A percentile compares a stretch with the other conserved stretches of the same genome.
Evolutionary conservation across 2,329 filamentous ascomycete species (phyloP).

Genomic region (Ophiostoma australiae): DNA sequence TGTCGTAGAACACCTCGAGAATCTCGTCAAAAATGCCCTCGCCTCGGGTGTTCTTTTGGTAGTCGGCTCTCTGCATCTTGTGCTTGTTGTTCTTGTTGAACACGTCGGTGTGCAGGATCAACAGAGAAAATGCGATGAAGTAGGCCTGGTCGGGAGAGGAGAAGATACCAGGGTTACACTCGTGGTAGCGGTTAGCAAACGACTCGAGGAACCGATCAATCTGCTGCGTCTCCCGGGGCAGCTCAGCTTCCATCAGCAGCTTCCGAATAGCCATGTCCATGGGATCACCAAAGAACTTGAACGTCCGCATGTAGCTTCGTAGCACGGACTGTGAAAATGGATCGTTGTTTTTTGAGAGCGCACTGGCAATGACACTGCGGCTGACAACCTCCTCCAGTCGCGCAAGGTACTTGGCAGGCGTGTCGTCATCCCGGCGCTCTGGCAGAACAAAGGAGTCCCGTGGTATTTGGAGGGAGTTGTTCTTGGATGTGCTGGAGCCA

Average conservation of each 20-base stretch:
- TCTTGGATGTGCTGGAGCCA: slow-evolving; percentile 66
- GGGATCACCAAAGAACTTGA: slow-evolving; percentile 91
- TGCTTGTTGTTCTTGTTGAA: slow-evolving; percentile 99
- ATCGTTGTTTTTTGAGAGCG: slow-evolving; percentile 81
- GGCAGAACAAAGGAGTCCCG: slow-evolving; percentile 69
- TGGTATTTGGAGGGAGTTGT: slow-evolving; percentile 73
- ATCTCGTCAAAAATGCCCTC: slow-evolving; percentile 93
- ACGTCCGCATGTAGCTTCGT: slow-evolving; percentile 90
- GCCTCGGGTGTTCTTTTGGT: slow-evolving; percentile 87
- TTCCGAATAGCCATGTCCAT: slow-evolving; percentile 98
- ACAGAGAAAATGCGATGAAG: slow-evolving; percentile 92
- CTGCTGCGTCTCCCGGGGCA: slow-evolving; percentile 96
- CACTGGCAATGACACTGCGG: slow-evolving; percentile 75
- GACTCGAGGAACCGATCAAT: slow-evolving; percentile 92
- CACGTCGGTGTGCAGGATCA: slow-evolving; percentile 96
- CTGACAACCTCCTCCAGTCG: slow-evolving; percentile 76
- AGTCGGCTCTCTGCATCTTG: slow-evolving; percentile 96
- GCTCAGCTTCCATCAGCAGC: slow-evolving; percentile 89
- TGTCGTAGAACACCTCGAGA: slow-evolving; percentile 94
- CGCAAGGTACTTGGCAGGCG: slow-evolving; percentile 80
- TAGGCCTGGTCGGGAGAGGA: slow-evolving; percentile 90
- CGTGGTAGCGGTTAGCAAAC: slow-evolving; percentile 94
- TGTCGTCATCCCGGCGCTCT: slow-evolving; percentile 78
- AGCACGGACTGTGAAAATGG: slow-evolving; percentile 77
- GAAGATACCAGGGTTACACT: slow-evolving; percentile 97